Percentiles rank a stretch among this genome's conserved stretches.
Conservation (phyloP, 768 basidiomycete species). For the Leccinum ochraceum region DNA sequence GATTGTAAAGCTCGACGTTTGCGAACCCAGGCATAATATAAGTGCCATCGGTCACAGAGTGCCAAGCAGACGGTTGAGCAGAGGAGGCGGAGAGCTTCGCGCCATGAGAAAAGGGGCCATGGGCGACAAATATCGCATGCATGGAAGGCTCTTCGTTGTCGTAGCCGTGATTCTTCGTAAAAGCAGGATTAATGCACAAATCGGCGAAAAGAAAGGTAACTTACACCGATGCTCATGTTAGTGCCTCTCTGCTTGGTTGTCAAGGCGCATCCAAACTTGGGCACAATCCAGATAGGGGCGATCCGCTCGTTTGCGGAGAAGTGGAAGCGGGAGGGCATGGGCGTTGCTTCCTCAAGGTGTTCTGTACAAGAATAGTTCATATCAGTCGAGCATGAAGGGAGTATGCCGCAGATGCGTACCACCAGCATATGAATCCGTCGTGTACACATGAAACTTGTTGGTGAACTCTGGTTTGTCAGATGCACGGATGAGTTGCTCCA, state of each 20-base stretch:
- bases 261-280: constrained; percentile 77
- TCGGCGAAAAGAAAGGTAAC: constrained; percentile 27
- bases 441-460: constrained; percentile 63
- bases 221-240: constrained; percentile 74
- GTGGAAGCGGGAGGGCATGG: constrained; percentile 81
- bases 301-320: constrained; percentile 75
- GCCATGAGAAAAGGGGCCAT: constrained; percentile 80
- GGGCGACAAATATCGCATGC: constrained; percentile 90
- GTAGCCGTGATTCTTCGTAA: constrained; percentile 80
- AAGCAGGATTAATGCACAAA: constrained; percentile 1
- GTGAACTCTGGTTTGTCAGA: constrained; percentile 42
- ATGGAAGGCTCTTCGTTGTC: constrained; percentile 77
- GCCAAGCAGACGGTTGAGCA: constrained; percentile 44
- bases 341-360: constrained; percentile 14
- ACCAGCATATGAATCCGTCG: constrained; percentile 25
- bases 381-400: neutral
- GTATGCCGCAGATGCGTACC: constrained; percentile 4
- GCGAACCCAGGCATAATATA: constrained; percentile 82
- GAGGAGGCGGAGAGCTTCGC: constrained; percentile 50
- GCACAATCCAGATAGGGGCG: constrained; percentile 84
- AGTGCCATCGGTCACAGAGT: constrained; percentile 53
- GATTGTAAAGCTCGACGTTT: constrained; percentile 85
- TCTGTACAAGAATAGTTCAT: constrained; percentile 4
- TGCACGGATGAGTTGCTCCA: constrained; percentile 54
- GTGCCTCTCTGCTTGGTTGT: constrained; percentile 65